Base-by-base conservation (phyloP, 345 rosid species). In the Syzygium aqueum region DNA sequence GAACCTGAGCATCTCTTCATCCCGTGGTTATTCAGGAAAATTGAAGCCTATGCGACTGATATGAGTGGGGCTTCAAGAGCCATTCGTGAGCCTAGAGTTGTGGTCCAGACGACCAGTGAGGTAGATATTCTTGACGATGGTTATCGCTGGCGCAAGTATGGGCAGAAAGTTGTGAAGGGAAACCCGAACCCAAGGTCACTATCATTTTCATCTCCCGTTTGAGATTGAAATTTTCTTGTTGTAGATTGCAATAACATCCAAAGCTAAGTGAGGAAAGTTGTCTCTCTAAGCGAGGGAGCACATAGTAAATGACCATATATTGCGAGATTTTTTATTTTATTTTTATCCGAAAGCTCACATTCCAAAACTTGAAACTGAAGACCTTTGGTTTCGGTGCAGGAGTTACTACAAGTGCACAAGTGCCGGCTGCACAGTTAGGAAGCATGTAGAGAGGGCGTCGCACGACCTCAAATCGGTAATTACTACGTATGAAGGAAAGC, bases 91-190 rank as follows among this genome's bases (percentile, higher is more conserved):
- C 99, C 99, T 25, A 94, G 99, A 91, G 99, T 97, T 49, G 99
- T 97, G 82, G 99, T 97, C 86, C 99, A 97, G 92, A 97, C 99
- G 87, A 96, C 98, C 13, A 97, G 99, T 85, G 99, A 96, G 88
- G 98, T 97, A 65, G 98, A 96, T 89, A 97, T 97, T 85, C 97
- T 97, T 11, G 99, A 97, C 57, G 99, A 97, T 91, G 98, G 99
- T 28, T 97, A 97, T 87, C 95, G 98, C 56, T 97, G 99, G 99
- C 92, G 99, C 89, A 97, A 97, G 90, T 97, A 97, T 84, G 99
- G 99, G 80, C 99, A 97, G 93, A 97, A 97, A 93, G 99, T 97
- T 63, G 99, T 97, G 59, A 97, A 97, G 94, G 99, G 99, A 86
- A 97, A 97, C 88, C 99, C 99, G 51, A 97, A 97, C 87, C 99